Percentiles rank a stretch among this genome's conserved stretches.
These are phyloP conservation scores for Aspergillus ochraceus DNA, from an alignment of 2,329 filamentous ascomycete species.

Conservation along the genomic window DNA sequence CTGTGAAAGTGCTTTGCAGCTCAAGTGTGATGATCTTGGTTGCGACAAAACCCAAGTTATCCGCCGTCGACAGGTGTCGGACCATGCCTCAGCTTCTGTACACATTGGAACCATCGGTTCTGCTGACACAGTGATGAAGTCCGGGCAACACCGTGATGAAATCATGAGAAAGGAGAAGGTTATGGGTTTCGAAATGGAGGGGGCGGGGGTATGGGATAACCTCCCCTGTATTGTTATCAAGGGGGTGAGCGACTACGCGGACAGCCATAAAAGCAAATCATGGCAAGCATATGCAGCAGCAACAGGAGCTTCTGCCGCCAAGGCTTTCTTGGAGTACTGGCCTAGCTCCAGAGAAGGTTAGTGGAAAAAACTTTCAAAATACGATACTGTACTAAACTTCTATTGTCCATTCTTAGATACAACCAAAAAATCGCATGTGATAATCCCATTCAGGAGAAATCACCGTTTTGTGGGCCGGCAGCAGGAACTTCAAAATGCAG, in stretches of 20 bases:
- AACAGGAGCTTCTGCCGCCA: slow-evolving; percentile 13
- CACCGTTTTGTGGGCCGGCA: slow-evolving; percentile 12
- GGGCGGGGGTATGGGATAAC: slow-evolving; percentile 15
- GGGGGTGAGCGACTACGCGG: slow-evolving; percentile 21
- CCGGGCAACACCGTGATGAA: slow-evolving; percentile 10
- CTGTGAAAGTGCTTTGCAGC: not conserved
- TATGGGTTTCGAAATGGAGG: slow-evolving; percentile 22
- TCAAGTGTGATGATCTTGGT: slow-evolving; percentile 1
- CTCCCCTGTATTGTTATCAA: slow-evolving; percentile 18
- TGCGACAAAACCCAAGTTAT: slow-evolving; percentile 3
- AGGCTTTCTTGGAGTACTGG: slow-evolving; percentile 7
- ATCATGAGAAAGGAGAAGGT: slow-evolving; percentile 1
- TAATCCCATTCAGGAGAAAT: slow-evolving; percentile 9
- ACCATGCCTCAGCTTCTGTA: not conserved
- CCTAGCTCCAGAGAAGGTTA: not conserved
- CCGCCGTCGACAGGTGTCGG: not conserved
- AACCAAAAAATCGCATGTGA: slow-evolving; percentile 1
- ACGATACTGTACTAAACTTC: not conserved
- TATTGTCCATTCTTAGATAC: not conserved
- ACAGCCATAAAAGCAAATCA: slow-evolving; percentile 18
- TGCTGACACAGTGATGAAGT: slow-evolving; percentile 15
- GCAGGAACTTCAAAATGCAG: slow-evolving; percentile 5
- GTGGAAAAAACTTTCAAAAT: not conserved
- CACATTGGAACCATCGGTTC: slow-evolving; percentile 11
- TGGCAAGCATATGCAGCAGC: slow-evolving; percentile 21